Evolutionary conservation across 1,139 yeast species (phyloP), one percentile per base, ranked within the genome.

Genomic region (Protomyces lactucae-debilis): DNA sequence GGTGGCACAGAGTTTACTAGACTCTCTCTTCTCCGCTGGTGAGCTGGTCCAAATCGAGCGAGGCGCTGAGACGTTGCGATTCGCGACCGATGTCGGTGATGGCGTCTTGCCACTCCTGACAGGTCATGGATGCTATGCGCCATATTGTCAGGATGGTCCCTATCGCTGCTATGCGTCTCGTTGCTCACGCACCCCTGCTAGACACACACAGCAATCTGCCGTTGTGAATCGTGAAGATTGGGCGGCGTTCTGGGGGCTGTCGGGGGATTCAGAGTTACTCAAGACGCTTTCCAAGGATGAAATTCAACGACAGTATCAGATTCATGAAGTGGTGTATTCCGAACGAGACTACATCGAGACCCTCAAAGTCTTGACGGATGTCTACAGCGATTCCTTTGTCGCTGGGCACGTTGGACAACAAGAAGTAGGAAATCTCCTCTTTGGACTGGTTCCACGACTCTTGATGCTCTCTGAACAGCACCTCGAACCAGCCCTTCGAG

Each of bases 271-370:
- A 21, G 28, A 57, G 21, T 55, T 51, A 9, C 46, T 48, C 14
- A 3, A 18, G 10, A 86, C 84, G 60, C 72, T 87, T 43, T 76
- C 79, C 65, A 83, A 82, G 36, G 76, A 76, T 10, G 83, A 84
- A 60, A 79, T 86, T 10, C 85, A 84, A 71, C 80, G 86, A 48
- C 96, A 90, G 72, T 86, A 89, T 61, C 84, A 86, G 60, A 82
- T 89, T 4, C 92, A 87, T 74, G 96, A 90, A 72, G 76, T 89
- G 56, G 82, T 90, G 43, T 80, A 86, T 65, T 83, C 85, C 61
- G 96, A 89, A 69, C 91, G 87, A 69, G 82, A 84, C n/a, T 87
- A 87, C 66, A 81, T 88, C 36, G 84, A 83, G 64, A 81, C 90
- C 71, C 86, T 92, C 2, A 79, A 80, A 68, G 83, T 88, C 6